Base-by-base conservation (phyloP, 1,139 yeast species). In the Diutina pseudorugosa region DNA sequence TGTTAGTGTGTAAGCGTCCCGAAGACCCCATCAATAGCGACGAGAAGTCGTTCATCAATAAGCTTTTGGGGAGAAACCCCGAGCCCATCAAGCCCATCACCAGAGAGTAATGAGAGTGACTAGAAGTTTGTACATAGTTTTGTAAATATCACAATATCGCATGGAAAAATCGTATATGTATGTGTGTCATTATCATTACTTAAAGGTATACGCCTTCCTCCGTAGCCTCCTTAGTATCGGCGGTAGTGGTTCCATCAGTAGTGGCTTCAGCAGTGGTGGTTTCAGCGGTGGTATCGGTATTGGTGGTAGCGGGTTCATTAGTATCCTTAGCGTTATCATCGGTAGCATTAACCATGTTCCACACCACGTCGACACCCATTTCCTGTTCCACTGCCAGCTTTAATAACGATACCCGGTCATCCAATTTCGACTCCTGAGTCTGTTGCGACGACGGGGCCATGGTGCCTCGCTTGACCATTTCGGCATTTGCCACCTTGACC, bases 1-100 rank as follows among this genome's bases (percentile, higher is more conserved):
- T 86, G 70, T 73, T 85, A 59, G 80, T 85, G 6, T 84, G 90
- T 51, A 86, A 86, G 67, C 73, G 77, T 58, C 84, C 85, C 19
- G 85, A 83, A 54, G 94, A 85, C 62, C 74, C 78, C 4, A 71
- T 72, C 45, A 63, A 62, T 30, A 54, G 63, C 47, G 75, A 71
- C 49, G 79, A 74, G 56, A 73, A 73, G 58, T 71, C 77, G 21
- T 74, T 73, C 59, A 62, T 68, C 57, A 69, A 72, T 56, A 73
- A 72, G 60, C 12, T 41, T n/a, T n/a, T 49, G 45, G 45, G 25
- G 14, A 25, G 18, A 16, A 16, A 14, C 18, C 42, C 36, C 7
- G 19, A 41, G 27, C 25, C 42, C 4, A 20, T 47, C 16, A 20
- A 21, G 11, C 25, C 42, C 1, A 20, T 47, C 16, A 20, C n/a